Percentiles rank a stretch among this genome's conserved stretches.
These are phyloP conservation scores for Cercospora sp. DNA, from an alignment of 2,329 filamentous ascomycete species.

Conservation along the genomic window DNA sequence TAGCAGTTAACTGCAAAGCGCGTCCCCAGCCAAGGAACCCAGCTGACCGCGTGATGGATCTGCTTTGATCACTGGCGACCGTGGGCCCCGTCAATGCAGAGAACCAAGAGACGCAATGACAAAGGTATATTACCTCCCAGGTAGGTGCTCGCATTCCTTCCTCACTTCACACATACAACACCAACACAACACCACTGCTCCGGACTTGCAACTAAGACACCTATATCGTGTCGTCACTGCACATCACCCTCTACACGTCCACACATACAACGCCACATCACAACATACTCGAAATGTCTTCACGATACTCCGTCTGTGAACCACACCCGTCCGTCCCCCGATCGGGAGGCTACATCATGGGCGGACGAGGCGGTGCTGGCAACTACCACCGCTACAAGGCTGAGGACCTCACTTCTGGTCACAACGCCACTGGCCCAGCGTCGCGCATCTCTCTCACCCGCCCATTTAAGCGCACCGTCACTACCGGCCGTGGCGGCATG, in stretches of 20 bases:
- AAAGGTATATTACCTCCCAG: slow-evolving; percentile 16
- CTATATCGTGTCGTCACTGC: neutral
- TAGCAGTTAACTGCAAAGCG: slow-evolving; percentile 28
- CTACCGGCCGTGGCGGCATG: slow-evolving; percentile 58
- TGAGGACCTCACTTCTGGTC: slow-evolving; percentile 54
- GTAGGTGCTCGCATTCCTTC: slow-evolving; percentile 7
- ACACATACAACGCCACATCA: slow-evolving; percentile 3
- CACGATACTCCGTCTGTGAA: slow-evolving; percentile 58
- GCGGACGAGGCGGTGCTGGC: slow-evolving; percentile 60
- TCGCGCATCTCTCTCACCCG: slow-evolving; percentile 51
- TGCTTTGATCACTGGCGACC: slow-evolving; percentile 19
- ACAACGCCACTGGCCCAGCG: slow-evolving; percentile 49
- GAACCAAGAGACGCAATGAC: slow-evolving; percentile 1
- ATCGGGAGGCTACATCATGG: slow-evolving; percentile 48
- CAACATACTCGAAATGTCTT: slow-evolving; percentile 31
- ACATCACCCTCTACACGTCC: slow-evolving; percentile 4
- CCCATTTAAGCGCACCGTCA: slow-evolving; percentile 54
- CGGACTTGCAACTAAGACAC: neutral
- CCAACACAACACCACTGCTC: neutral
- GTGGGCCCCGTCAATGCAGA: slow-evolving; percentile 10
- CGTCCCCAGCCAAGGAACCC: slow-evolving; percentile 17
- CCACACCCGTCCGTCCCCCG: slow-evolving; percentile 60
- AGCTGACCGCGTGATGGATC: slow-evolving; percentile 24
- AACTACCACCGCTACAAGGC: slow-evolving; percentile 58
- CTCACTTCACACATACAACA: slow-evolving; percentile 18